Evolutionary conservation across 768 basidiomycete species (phyloP), one percentile per base, ranked within the genome.

Genomic region (Tricholomella constricta): DNA sequence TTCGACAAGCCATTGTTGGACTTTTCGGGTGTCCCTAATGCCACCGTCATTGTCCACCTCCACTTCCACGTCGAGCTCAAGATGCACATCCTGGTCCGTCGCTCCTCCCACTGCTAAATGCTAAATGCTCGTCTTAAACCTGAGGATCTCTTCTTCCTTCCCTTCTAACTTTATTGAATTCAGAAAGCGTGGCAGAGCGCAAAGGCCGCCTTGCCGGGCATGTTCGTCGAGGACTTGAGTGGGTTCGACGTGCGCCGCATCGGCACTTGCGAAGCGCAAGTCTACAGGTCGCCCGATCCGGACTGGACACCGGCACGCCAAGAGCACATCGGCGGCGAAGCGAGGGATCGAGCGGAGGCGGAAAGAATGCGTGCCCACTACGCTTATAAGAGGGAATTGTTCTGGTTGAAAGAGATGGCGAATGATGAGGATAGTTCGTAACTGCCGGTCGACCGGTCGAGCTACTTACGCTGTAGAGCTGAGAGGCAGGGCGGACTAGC

Each of bases 11-110:
- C 40, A 2, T 26, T 50, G 19, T 42, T 50, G 25, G 48, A 50
- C 31, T 49, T 49, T 37, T 49, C 48, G 10, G 31, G 27, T 14
- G 48, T 50, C 17, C 48, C 38, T n/a, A n/a, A 42, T 3, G 48
- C 48, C 29, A 32, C 38, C 15, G 42, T 50, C 27, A 7, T 14
- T n/a, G 48, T 50, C 26, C 14, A 32, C 17, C 26, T 29, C 6
- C 29, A 31, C 27, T 50, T 50, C 38, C 11, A 29, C 29, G 48
- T 42, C 38, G 17, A 50, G 15, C 10, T 4, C 41, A 50, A 42
- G 40, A 4, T 2, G n/a, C 40, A 31, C 20, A 42, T 50, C 4
- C 48, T 38, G 20, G 48, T 50, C n/a, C n/a, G 40, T 41, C n/a
- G n/a, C n/a, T n/a, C n/a, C n/a, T n/a, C n/a, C n/a, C n/a, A n/a